Conservation (phyloP, 306 rosid species). For the Cotoneaster glaucophyllus region DNA sequence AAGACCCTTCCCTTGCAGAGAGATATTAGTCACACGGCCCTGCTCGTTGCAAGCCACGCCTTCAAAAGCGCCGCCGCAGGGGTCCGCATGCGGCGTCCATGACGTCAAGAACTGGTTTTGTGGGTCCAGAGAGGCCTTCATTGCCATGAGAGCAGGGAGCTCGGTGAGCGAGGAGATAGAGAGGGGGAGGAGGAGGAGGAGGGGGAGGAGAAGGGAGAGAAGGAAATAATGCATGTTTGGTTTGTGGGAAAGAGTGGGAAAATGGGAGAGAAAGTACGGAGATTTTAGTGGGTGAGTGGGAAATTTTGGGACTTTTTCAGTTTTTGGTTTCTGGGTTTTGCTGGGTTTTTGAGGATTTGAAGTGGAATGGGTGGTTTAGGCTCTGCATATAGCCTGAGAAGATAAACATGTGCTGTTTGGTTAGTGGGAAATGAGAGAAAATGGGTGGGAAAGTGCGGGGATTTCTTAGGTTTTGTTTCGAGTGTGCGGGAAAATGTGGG, state of each 20-base stretch:
- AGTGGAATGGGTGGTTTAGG: neutral
- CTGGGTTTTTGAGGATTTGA: neutral
- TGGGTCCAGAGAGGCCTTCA: conserved; percentile 49
- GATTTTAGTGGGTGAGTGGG: neutral
- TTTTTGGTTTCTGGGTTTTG: neutral
- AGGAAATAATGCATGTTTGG: conserved; percentile 29
- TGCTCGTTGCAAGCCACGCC: conserved; percentile 50
- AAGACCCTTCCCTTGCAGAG: conserved; percentile 50
- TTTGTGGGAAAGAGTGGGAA: conserved; percentile 12
- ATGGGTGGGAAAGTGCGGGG: neutral
- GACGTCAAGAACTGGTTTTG: conserved; percentile 31
- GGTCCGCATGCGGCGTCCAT: conserved; percentile 29
- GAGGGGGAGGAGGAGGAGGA: conserved; percentile 18
- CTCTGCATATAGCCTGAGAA: neutral
- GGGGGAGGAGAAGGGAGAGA: conserved; percentile 3
- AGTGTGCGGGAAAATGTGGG: conserved; percentile 15
- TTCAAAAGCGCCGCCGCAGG: conserved; percentile 40
- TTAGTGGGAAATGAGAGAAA: neutral
- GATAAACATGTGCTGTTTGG: conserved; percentile 3
- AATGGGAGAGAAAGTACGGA: neutral
- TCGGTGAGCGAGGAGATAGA: conserved; percentile 23
- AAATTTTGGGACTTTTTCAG: neutral
- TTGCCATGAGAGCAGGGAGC: conserved; percentile 28
- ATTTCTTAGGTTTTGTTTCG: neutral
- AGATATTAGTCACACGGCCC: conserved; percentile 37